A percentile compares a stretch with the other conserved stretches of the same genome.
phyloP scores from a whole-genome alignment of 1,284 basidiomycete genomes.

The Cerrena zonata region DNA sequence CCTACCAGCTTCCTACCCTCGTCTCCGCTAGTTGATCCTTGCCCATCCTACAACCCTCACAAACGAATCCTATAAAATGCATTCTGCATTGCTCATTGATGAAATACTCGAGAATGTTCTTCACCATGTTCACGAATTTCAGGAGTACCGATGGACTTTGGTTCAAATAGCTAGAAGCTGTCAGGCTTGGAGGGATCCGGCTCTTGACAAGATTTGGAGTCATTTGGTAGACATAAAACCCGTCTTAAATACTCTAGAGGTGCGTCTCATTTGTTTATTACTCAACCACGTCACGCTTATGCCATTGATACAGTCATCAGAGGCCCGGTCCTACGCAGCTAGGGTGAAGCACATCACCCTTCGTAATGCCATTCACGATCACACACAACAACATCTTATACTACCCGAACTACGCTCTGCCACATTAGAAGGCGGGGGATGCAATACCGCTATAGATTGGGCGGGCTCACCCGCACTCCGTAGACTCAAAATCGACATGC shows the following conservation, averaged over 20 bases:
- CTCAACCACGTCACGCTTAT: constrained; percentile 13
- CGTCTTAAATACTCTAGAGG: constrained; percentile 39
- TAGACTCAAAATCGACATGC: constrained; percentile 32
- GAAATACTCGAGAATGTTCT: constrained; percentile 23
- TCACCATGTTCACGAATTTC: constrained; percentile 27
- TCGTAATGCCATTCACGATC: not conserved
- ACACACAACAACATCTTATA: constrained; percentile 6
- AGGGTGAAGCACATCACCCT: constrained; percentile 41
- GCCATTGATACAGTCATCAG: constrained; percentile 8
- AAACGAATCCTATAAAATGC: too few relatives aligned
- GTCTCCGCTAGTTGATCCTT: too few relatives aligned
- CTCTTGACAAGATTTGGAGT: constrained; percentile 50
- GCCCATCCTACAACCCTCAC: too few relatives aligned
- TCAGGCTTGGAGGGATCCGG: constrained; percentile 51
- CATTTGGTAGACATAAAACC: constrained; percentile 41
- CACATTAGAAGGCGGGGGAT: constrained; percentile 34
- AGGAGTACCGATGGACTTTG: constrained; percentile 19
- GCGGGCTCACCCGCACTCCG: constrained; percentile 26
- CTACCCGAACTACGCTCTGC: constrained; percentile 36
- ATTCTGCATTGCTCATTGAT: constrained; percentile 15
- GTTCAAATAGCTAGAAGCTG: constrained; percentile 31
- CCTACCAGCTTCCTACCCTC: too few relatives aligned
- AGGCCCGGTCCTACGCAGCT: constrained; percentile 35
- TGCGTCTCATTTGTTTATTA: not conserved
- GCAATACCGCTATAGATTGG: constrained; percentile 26